Percentiles rank a stretch among this genome's conserved stretches.
These are phyloP conservation scores for Panaeolus papilionaceus DNA, from an alignment of 768 basidiomycete genomes.

Conservation along the genomic window DNA sequence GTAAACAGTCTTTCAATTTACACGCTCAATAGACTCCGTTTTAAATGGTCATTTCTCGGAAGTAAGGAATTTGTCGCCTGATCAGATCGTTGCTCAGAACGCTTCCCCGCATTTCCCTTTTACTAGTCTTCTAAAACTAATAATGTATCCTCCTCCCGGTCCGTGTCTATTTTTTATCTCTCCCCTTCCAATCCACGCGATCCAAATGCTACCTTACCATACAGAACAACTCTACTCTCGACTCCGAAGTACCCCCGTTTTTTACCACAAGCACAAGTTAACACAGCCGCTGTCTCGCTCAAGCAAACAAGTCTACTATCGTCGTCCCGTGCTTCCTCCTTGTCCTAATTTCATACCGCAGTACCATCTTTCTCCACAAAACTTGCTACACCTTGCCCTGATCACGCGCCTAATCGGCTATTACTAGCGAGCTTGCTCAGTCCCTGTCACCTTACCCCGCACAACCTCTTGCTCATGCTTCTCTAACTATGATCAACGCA, in stretches of 20 bases:
- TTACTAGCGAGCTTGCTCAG: constrained; percentile 9
- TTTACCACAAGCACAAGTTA: constrained; percentile 2
- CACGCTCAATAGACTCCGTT: too few relatives aligned
- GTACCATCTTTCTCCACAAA: neutral
- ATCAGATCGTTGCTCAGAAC: too few relatives aligned
- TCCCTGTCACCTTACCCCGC: neutral
- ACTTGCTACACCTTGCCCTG: neutral
- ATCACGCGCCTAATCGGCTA: constrained; percentile 10
- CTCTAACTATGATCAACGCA: neutral
- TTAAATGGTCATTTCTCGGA: too few relatives aligned
- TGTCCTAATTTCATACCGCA: constrained; percentile 7
- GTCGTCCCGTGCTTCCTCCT: constrained; percentile 6
- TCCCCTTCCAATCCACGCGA: constrained; percentile 11
- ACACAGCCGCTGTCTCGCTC: neutral
- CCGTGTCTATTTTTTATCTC: constrained; percentile 24
- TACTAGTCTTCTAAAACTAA: neutral
- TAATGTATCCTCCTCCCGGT: constrained; percentile 16
- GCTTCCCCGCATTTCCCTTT: constrained; percentile 6
- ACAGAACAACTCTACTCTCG: neutral
- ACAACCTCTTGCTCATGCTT: constrained; percentile 6
- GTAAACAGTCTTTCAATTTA: too few relatives aligned
- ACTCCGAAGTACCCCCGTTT: constrained; percentile 27
- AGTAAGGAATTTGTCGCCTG: too few relatives aligned
- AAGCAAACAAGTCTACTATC: neutral
- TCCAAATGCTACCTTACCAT: neutral